These are phyloP conservation scores for Wallacemonas sp. DNA, from an alignment of 208 protist genomes.

Conservation along the genomic window DNA sequence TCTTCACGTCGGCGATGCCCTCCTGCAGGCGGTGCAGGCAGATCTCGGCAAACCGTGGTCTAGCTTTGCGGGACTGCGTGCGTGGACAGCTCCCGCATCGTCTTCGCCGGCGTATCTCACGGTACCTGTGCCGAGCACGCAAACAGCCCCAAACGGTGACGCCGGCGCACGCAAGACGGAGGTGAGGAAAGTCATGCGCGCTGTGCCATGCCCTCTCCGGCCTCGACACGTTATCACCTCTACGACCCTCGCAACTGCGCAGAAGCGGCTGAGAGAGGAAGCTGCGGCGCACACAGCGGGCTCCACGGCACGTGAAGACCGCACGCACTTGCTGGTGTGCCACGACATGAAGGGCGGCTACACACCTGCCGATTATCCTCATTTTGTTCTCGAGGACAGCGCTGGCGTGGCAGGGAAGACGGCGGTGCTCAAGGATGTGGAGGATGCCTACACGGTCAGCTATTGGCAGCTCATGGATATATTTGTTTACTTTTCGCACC, in stretches of 20 bases:
- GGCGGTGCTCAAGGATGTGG: conserved; percentile 13
- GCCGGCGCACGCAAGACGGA: too few relatives aligned
- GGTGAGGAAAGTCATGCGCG: too few relatives aligned
- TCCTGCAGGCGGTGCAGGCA: conserved; percentile 21
- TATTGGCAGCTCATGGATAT: conserved; percentile 78
- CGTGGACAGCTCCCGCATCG: conserved; percentile 5
- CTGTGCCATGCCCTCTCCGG: conserved; percentile 4
- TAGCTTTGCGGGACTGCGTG: conserved; percentile 33
- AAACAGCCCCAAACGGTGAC: too few relatives aligned
- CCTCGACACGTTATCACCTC: conserved; percentile 15
- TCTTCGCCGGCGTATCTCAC: not conserved
- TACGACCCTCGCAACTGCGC: not conserved
- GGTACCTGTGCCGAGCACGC: too few relatives aligned
- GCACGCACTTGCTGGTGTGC: conserved; percentile 60
- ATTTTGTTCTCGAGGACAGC: conserved; percentile 29
- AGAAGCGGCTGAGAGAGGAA: conserved; percentile 7
- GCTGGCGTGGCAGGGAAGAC: not conserved
- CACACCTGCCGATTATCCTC: conserved; percentile 33
- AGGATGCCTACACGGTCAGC: conserved; percentile 54
- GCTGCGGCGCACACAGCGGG: not conserved
- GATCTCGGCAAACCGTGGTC: conserved; percentile 30
- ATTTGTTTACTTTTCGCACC: conserved; percentile 92
- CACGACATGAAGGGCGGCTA: conserved; percentile 85
- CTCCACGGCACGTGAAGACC: not conserved
- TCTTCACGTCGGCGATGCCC: conserved; percentile 19